Percentiles rank a stretch among this genome's conserved stretches.
Evolutionary conservation across 768 basidiomycete genomes (phyloP).

Genomic region (Pulveroboletus sp.): DNA sequence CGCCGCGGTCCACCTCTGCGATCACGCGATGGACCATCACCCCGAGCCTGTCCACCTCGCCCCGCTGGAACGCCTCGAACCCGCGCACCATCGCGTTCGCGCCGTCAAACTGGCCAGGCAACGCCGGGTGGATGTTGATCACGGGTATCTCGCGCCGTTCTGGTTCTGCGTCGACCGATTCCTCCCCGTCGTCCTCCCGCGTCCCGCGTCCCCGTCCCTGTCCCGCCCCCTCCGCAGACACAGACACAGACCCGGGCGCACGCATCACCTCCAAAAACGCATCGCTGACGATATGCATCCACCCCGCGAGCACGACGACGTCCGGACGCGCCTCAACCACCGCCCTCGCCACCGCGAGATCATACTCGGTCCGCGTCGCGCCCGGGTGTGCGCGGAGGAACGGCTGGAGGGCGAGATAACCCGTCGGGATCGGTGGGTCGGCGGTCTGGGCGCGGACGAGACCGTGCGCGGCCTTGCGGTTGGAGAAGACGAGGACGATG

Average conservation of each 20-base stretch:
- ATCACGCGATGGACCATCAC: conserved; percentile 95
- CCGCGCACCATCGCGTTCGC: conserved; percentile 88
- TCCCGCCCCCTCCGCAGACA: background rate
- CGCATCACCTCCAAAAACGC: conserved; percentile 66
- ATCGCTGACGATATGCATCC: conserved; percentile 95
- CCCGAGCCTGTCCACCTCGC: conserved; percentile 75
- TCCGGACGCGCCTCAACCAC: conserved; percentile 68
- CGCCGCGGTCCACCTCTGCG: conserved; percentile 88
- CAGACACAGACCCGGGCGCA: conserved; percentile 41
- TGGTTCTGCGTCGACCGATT: too few relatives aligned
- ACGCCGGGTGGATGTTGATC: conserved; percentile 94
- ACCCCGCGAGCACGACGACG: conserved; percentile 91
- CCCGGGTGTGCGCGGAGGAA: conserved; percentile 72
- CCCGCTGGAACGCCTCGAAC: conserved; percentile 81
- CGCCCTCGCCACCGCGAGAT: conserved; percentile 69
- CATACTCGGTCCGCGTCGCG: conserved; percentile 80
- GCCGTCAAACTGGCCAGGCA: conserved; percentile 96
- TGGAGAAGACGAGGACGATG: conserved; percentile 85
- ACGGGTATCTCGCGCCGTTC: conserved; percentile 63
- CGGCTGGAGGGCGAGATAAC: conserved; percentile 79
- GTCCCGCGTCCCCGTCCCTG: background rate
- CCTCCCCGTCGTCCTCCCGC: conserved; percentile 27
- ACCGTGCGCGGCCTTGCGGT: conserved; percentile 88
- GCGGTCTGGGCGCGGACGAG: conserved; percentile 73
- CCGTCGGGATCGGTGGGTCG: conserved; percentile 74